Evolutionary conservation across 208 protist species (phyloP).

Genomic region (Wallacemonas sp.): DNA sequence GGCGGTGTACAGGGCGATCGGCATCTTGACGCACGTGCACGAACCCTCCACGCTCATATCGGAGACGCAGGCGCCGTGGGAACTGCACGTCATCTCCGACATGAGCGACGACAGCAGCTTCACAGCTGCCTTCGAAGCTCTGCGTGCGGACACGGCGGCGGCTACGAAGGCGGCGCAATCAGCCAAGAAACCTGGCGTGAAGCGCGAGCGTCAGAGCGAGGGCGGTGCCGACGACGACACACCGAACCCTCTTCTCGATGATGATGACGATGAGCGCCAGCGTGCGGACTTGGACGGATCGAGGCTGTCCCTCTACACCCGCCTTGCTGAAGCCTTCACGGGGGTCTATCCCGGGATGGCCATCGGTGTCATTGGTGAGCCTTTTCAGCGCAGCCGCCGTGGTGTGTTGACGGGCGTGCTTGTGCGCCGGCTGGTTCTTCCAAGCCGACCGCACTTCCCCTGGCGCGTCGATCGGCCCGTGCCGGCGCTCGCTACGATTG

Average conservation of each 20-base stretch:
- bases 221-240: neutral
- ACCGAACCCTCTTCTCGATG: neutral
- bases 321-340: conserved; percentile 55
- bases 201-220: conserved; percentile 6
- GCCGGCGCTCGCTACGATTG: neutral
- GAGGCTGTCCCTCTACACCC: conserved; percentile 69
- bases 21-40: conserved; percentile 77
- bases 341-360: conserved; percentile 85
- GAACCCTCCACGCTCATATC: conserved; percentile 32
- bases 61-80: conserved; percentile 66
- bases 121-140: conserved; percentile 40
- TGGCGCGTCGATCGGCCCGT: conserved; percentile 60
- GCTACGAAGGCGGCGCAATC: neutral
- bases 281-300: conserved; percentile 8
- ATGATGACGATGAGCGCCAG: conserved; percentile 10
- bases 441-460: conserved; percentile 54
- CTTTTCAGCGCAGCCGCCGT: conserved; percentile 66
- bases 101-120: conserved; percentile 64
- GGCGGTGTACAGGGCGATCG: conserved; percentile 41
- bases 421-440: conserved; percentile 68
- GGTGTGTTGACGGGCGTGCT: conserved; percentile 79
- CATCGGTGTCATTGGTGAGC: conserved; percentile 78
- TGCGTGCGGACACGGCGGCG: conserved; percentile 21
- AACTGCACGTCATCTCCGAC: conserved; percentile 76
- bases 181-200: neutral